Conservation (phyloP, 139 green algal species). For the Nannochloris sp. region DNA sequence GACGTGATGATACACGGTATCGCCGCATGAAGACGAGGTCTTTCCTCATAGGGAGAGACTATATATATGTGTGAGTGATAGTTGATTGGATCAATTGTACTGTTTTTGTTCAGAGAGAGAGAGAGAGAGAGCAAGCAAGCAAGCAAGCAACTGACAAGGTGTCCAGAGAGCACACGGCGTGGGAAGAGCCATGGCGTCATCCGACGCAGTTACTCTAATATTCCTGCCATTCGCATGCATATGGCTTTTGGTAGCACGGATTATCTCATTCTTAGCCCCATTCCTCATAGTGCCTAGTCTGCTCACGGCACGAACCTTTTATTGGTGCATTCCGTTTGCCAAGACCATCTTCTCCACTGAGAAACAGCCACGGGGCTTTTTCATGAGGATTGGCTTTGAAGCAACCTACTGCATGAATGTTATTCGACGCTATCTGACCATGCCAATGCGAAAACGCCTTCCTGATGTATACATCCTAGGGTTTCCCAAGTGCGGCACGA, state of each 20-base stretch:
- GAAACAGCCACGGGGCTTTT: conserved; percentile 22
- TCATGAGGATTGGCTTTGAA: conserved; percentile 49
- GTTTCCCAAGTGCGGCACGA: conserved; percentile 67
- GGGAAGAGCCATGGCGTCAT: neutral
- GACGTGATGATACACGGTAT: too few species aligned
- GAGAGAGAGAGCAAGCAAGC: too few species aligned
- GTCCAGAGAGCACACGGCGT: neutral
- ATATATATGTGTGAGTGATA: too few species aligned
- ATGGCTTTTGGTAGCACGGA: conserved; percentile 29
- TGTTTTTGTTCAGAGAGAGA: too few species aligned
- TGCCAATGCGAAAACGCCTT: conserved; percentile 55
- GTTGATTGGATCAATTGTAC: too few species aligned
- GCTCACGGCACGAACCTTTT: conserved; percentile 33
- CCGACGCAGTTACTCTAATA: neutral
- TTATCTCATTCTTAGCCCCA: conserved; percentile 22
- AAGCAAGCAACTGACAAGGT: too few species aligned
- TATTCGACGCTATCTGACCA: conserved; percentile 45
- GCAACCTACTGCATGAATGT: conserved; percentile 54
- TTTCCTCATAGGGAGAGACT: too few species aligned
- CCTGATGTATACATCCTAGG: conserved; percentile 71
- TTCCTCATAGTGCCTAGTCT: conserved; percentile 19
- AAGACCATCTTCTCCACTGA: conserved; percentile 36
- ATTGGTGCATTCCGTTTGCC: conserved; percentile 65
- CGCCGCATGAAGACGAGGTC: too few species aligned
- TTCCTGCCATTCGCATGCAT: conserved; percentile 19